phyloP scores from a whole-genome alignment of 345 rosid species.

The Brassica cretica region DNA sequence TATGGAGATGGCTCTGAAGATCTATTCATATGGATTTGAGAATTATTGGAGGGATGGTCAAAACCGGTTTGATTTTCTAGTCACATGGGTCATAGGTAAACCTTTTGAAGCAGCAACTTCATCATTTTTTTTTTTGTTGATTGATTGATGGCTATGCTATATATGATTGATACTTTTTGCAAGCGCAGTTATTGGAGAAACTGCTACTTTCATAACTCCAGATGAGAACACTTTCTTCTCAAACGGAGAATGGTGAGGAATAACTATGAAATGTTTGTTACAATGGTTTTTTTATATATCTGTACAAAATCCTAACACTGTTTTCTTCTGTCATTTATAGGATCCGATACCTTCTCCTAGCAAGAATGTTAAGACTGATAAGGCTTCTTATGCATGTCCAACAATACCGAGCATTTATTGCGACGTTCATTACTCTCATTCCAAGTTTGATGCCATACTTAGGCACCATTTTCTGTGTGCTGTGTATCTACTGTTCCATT shows the following conservation, averaged over 20 bases:
- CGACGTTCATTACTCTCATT: slow-evolving; percentile 84
- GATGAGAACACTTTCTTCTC: slow-evolving; percentile 62
- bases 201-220: slow-evolving; percentile 76
- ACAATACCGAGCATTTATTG: slow-evolving; percentile 79
- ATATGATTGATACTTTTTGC: slow-evolving; percentile 21
- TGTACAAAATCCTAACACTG: slow-evolving; percentile 8
- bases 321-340: slow-evolving; percentile 45
- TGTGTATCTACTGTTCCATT: slow-evolving; percentile 89
- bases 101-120: slow-evolving; percentile 12
- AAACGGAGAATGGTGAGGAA: slow-evolving; percentile 91
- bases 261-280: not conserved
- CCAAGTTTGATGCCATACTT: slow-evolving; percentile 97
- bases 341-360: slow-evolving; percentile 97
- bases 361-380: slow-evolving; percentile 87
- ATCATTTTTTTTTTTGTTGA: not conserved
- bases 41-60: slow-evolving; percentile 98
- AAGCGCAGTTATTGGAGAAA: slow-evolving; percentile 90
- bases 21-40: slow-evolving; percentile 78
- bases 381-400: slow-evolving; percentile 80
- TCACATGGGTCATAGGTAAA: slow-evolving; percentile 93
- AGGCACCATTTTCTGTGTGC: slow-evolving; percentile 81
- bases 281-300: not conserved
- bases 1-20: slow-evolving; percentile 90
- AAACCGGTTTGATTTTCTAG: slow-evolving; percentile 88
- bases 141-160: slow-evolving; percentile 24